Conservation (phyloP, 208 protist species). For the Spironucleus salmonicida region DNA sequence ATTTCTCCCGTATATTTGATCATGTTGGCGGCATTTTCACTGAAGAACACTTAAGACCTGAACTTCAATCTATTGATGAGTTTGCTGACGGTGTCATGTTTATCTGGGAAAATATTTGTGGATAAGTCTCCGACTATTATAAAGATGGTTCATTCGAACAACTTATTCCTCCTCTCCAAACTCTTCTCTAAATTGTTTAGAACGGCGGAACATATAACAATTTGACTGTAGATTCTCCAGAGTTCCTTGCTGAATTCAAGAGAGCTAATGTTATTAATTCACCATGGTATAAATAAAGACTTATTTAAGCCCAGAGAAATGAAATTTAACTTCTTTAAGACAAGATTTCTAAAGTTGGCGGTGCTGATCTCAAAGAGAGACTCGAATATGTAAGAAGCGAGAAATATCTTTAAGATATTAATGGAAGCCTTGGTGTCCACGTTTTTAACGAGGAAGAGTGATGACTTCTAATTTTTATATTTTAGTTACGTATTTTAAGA, state of each 20-base stretch:
- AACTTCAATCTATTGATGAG: conserved; percentile 33
- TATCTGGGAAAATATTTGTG: conserved; percentile 33
- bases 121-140: conserved; percentile 35
- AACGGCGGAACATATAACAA: conserved; percentile 43
- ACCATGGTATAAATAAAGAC: conserved; percentile 35
- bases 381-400: not conserved
- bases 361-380: not conserved
- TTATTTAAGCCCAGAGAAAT: not conserved
- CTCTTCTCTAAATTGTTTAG: conserved; percentile 43
- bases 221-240: conserved; percentile 23
- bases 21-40: conserved; percentile 40
- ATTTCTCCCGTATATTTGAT: conserved; percentile 44
- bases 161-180: conserved; percentile 41
- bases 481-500: conserved; percentile 82
- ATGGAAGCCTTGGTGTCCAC: conserved; percentile 16
- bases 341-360: not conserved
- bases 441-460: not conserved
- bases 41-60: conserved; percentile 41
- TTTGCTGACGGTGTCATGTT: conserved; percentile 39
- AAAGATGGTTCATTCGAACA: conserved; percentile 41
- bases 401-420: conserved; percentile 8
- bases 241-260: conserved; percentile 40
- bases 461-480: no score
- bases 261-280: conserved; percentile 35
- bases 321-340: not conserved